Evolutionary conservation across 257 asterid species (phyloP), one percentile per base, ranked within the genome.

Genomic region (Linderniella brevidens): DNA sequence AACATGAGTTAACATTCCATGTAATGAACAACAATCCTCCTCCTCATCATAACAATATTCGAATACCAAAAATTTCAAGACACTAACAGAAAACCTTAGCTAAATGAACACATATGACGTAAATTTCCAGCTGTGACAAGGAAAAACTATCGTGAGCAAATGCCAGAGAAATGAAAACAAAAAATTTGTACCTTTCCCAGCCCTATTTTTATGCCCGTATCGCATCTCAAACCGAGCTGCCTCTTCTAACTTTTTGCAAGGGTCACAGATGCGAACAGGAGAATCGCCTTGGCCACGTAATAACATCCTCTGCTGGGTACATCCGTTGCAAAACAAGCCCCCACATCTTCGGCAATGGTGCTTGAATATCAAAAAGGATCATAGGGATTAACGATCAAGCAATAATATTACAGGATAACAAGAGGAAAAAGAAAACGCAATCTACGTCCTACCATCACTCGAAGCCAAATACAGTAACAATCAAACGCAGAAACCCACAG

Each of bases 291-390:
- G 99, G 54, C 99, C 94, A 17, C 99, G 96, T 46, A 90, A 69
- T 43, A 71, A 61, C 96, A 90, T 90, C 63, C 99, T 72, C 56
- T 75, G 93, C 66, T 71, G 86, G 52, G 93, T 69, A 62, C 99
- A 90, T 61, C 74, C 72, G 62, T 62, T 73, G 53, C 96, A 90
- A 61, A 90, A 90, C 57, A 90, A 49, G 38, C 96, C 99, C 60
- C 94, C 99, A 72, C 99, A 90, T 69, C 99, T 75, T 29, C 96
- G 92, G 70, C 99, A 85, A 55, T 90, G 99, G 68, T 85, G 99
- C 99, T 90, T 92, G 56, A 70, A 65, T 44, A 57, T 54, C 74
- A 62, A 44, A 10, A 15, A 44, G 19, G 18, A 11, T 15, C 18
- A 44, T 3, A 25, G 6, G 32, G 32, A 25, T 6, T 25, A 2